These are phyloP conservation scores for Primulina tabacum DNA, from an alignment of 257 asterid species.

Conservation along the genomic window DNA sequence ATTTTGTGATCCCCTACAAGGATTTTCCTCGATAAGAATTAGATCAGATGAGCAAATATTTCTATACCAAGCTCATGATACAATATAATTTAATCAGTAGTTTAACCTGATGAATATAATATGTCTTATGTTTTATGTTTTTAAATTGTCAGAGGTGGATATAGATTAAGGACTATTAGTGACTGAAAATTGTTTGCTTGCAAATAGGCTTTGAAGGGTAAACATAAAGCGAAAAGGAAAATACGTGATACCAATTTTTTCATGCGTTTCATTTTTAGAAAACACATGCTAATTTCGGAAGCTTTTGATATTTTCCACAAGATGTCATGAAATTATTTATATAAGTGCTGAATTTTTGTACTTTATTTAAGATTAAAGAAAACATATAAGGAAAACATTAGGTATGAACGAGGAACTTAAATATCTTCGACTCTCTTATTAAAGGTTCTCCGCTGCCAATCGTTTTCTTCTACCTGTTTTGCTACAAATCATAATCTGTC, in stretches of 20 bases:
- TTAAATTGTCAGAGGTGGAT: neutral
- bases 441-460: neutral
- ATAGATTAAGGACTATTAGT: neutral
- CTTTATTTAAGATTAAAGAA: too few species aligned
- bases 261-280: neutral
- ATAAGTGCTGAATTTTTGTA: neutral
- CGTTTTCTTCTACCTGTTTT: slow-evolving; percentile 2
- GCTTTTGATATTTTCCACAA: slow-evolving; percentile 1
- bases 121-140: neutral
- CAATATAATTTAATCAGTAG: neutral
- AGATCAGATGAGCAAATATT: slow-evolving; percentile 4
- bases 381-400: neutral
- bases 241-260: neutral
- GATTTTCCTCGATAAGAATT: neutral
- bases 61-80: slow-evolving; percentile 1
- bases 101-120: slow-evolving; percentile 6
- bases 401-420: neutral
- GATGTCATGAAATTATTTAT: neutral
- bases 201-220: neutral
- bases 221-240: neutral
- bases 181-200: neutral
- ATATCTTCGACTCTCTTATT: neutral
- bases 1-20: neutral
- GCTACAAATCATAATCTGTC: neutral
- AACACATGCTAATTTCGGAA: neutral